Percentiles rank a stretch among this genome's conserved stretches.
Conservation (phyloP, 345 rosid species). For the Adansonia digitata region DNA sequence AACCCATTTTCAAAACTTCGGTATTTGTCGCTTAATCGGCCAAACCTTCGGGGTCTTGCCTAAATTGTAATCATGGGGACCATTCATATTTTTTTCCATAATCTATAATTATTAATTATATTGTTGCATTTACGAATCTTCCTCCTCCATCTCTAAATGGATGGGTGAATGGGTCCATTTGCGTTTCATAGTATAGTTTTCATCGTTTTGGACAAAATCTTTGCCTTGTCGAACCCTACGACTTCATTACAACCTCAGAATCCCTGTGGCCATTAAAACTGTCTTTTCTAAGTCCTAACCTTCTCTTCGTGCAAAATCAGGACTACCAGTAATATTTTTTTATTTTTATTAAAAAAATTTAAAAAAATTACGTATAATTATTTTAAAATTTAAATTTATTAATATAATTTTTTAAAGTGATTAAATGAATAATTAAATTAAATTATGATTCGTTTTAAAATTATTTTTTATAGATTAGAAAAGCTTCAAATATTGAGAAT, state of each 20-base stretch:
- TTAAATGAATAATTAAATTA: no score
- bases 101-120: not conserved
- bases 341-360: no score
- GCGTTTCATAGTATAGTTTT: not conserved
- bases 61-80: constrained; percentile 5
- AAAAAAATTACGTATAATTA: no score
- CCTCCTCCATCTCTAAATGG: not conserved
- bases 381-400: no score
- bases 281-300: no score
- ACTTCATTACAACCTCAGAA: not conserved
- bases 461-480: no score
- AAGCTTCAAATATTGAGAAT: no score
- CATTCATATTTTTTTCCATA: not conserved
- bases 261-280: no score
- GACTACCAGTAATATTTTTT: no score
- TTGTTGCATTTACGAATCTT: not conserved
- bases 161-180: not conserved
- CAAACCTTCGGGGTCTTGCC: not conserved
- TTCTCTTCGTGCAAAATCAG: no score
- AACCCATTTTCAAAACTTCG: constrained; percentile 9
- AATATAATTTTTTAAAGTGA: no score
- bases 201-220: constrained; percentile 1
- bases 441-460: no score
- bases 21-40: not conserved
- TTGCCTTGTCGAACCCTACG: not conserved